These are phyloP conservation scores for Coffea humblotiana DNA, from an alignment of 305 asterid species.

Conservation along the genomic window DNA sequence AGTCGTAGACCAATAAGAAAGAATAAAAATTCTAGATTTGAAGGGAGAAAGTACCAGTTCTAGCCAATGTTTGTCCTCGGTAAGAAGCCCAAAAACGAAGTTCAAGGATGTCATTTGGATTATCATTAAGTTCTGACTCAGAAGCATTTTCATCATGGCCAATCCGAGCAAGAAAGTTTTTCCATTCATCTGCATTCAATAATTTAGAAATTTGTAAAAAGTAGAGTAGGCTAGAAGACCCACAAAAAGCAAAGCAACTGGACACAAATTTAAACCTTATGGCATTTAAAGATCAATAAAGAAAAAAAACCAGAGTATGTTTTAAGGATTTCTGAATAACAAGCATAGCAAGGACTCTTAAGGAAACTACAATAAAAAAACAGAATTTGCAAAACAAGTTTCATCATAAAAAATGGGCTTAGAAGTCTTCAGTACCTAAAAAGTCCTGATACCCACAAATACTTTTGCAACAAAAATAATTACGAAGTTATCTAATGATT, in stretches of 20 bases:
- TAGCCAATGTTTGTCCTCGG: conserved; percentile 95
- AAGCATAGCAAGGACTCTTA: neutral
- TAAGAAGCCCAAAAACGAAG: conserved; percentile 99
- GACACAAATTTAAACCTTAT: neutral
- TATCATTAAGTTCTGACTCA: conserved; percentile 81
- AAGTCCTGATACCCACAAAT: no score
- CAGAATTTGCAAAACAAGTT: neutral
- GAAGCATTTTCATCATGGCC: conserved; percentile 55
- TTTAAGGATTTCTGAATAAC: neutral
- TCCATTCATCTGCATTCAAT: conserved; percentile 78
- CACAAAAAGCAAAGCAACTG: neutral
- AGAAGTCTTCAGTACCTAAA: neutral
- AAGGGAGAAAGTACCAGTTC: conserved; percentile 70
- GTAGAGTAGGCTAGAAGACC: neutral
- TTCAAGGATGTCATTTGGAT: conserved; percentile 72
- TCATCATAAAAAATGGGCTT: neutral
- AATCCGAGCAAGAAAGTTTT: conserved; percentile 90
- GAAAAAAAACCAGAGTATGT: neutral
- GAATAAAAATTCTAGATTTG: neutral
- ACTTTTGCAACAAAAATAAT: no score
- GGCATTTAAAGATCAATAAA: neutral
- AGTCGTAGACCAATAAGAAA: conserved; percentile 5
- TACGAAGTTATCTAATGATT: neutral
- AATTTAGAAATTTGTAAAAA: neutral
- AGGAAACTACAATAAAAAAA: neutral